Evolutionary conservation across 331 rosid genomes (phyloP).

Genomic region (Acacia concinna): DNA sequence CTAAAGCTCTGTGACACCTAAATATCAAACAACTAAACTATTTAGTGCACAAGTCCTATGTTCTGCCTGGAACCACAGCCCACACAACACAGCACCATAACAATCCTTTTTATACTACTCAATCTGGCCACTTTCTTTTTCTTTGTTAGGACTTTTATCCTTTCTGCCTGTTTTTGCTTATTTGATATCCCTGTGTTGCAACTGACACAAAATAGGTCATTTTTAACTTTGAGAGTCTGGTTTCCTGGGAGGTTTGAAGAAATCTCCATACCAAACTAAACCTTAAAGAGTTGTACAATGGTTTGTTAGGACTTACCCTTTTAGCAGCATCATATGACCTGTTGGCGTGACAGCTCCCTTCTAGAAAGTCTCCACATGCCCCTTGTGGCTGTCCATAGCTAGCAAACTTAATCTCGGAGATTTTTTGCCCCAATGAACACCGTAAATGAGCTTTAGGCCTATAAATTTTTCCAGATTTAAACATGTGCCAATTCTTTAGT

Average conservation of each 20-base stretch:
- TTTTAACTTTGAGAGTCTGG: background rate
- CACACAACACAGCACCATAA: background rate
- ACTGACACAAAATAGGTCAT: background rate
- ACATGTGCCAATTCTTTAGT: constrained; percentile 33
- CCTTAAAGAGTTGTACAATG: background rate
- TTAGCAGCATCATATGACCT: constrained; percentile 45
- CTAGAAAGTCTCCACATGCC: constrained; percentile 55
- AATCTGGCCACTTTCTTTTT: background rate
- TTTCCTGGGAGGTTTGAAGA: background rate
- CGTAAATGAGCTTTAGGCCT: constrained; percentile 58
- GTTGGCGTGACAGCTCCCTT: constrained; percentile 70
- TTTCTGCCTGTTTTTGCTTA: background rate
- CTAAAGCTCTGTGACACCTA: background rate
- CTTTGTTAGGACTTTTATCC: background rate
- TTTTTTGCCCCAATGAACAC: constrained; percentile 59
- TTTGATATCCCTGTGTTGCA: background rate
- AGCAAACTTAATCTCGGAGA: constrained; percentile 61
- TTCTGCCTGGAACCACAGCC: background rate
- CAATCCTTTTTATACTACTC: background rate
- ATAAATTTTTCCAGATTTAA: constrained; percentile 38
- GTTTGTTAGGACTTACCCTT: constrained; percentile 42
- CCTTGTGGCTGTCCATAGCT: constrained; percentile 71
- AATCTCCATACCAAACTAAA: background rate
- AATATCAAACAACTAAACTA: background rate
- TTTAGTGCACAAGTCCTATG: background rate